A percentile compares a stretch with the other conserved stretches of the same genome.
phyloP scores from a whole-genome alignment of 768 basidiomycete genomes.

The Pisolithus microcarpus region DNA sequence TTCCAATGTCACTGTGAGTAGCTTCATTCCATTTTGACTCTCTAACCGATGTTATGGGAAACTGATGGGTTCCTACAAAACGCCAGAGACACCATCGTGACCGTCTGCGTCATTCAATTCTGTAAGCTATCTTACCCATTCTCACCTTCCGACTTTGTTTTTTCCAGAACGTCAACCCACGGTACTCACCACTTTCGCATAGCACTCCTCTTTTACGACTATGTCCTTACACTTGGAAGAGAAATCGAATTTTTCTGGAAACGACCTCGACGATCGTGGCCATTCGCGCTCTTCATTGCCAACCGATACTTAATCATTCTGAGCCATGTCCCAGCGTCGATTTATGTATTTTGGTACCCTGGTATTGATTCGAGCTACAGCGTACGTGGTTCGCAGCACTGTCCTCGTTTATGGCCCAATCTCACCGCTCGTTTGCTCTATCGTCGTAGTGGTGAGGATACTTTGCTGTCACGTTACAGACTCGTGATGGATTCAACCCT shows the following conservation, averaged over 20 bases:
- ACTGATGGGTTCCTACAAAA: no score
- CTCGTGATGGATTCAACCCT: background rate
- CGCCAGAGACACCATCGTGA: no score
- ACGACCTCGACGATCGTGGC: constrained; percentile 23
- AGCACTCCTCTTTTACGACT: constrained; percentile 37
- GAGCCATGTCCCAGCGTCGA: constrained; percentile 32
- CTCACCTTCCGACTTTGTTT: no score
- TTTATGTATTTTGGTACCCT: constrained; percentile 27
- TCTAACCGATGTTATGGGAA: no score
- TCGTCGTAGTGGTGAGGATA: background rate
- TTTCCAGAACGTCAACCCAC: no score
- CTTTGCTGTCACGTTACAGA: no score
- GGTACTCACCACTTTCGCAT: background rate
- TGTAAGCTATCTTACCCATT: no score
- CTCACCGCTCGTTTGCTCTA: background rate
- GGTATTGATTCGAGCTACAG: background rate
- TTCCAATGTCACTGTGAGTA: no score
- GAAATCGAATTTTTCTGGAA: constrained; percentile 43
- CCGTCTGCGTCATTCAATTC: no score
- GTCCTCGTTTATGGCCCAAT: background rate
- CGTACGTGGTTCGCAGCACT: background rate
- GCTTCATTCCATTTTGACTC: no score
- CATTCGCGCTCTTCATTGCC: constrained; percentile 32
- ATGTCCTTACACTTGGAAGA: constrained; percentile 34
- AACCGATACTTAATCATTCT: constrained; percentile 37